Evolutionary conservation across 352 stramenopile genomes (phyloP), one percentile per base, ranked within the genome.

Genomic region (Phytopythium aichiense): DNA sequence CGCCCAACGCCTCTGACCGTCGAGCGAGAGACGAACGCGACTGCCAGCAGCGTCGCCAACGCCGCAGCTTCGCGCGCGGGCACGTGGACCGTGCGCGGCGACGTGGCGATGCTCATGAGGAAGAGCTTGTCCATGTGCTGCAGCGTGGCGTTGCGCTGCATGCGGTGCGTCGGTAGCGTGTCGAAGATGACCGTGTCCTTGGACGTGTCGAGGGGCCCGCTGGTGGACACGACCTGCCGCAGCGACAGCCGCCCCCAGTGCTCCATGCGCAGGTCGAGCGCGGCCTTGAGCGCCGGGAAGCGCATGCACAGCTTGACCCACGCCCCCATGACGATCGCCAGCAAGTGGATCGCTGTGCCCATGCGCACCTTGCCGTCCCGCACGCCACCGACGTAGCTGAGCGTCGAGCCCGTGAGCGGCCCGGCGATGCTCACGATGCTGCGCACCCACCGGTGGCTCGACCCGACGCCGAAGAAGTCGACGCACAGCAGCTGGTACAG

Each of bases 31-130:
- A 57, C 23, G 15, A 57, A 42, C 30, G n/a, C 4, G 28, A 42
- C 33, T 7, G 35, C 33, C 7, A 57, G 30, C 23, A 72, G 33
- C 22, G 56, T 22, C n/a, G 51, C 55, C 4, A 72, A 40, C 18
- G 30, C 46, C 0, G 66, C 30, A 1, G 65, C 43, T 56, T 88
- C 79, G 0, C 66, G 42, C 7, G 74, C 58, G 0, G 77, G 77
- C 3, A 75, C 60, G 48, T 87, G 67, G 20, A 77, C 64, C 16
- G 63, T 79, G 57, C 73, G 74, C 1, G 81, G 74, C 0, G 71
- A 89, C 37, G 83, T 90, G n/a, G 78, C 74, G 60, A 92, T 91
- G 67, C 81, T 91, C 22, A 91, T 61, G 31, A 91, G 68, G 51
- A 77, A 74, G 33, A 84, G 45, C 62, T 83, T 81, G 38, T 88